Base-by-base conservation (phyloP, 176 grass and related monocot species). In the Thinopyrum elongatum region DNA sequence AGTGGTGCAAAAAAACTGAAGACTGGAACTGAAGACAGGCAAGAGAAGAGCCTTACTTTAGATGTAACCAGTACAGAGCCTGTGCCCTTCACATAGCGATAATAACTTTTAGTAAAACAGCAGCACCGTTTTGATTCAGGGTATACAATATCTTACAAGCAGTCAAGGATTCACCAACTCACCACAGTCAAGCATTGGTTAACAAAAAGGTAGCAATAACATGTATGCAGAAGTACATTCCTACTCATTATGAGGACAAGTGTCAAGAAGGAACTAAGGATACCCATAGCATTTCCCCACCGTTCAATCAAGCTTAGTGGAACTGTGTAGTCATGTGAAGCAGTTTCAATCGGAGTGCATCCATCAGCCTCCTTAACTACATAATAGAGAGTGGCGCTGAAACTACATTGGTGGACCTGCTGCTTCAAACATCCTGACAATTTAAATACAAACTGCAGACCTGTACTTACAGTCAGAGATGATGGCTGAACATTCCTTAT, bases 211-310 rank as follows among this genome's bases (percentile, higher is more conserved):
- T 22, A 77, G 29, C 21, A 61, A 26, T 25, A 46, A 65, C 84
- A 66, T 28, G n/a, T 51, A 57, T 38, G 36, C 47, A 21, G 68
- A 21, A 21, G 47, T 46, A 29, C 8, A 30, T 26, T 76, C 28
- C 42, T 36, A 27, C 53, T 33, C 21, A 55, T 74, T 5, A 68
- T 21, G 55, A 74, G 21, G 10, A 53, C 28, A 47, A 22, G 25
- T 46, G 38, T 8, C 14, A 68, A 9, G 8, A 29, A 88, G 57
- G 33, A 86, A 86, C 46, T 65, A 83, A 89, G 80, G 84, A 94
- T 98, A 98, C 97, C 97, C 94, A 98, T 98, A 84, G 92, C 94
- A 74, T 86, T 94, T 34, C 97, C 97, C 97, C 97, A 98, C 87
- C 90, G 88, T 72, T 98, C 92, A 86, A 95, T 95, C 84, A 95